Evolutionary conservation across 2,329 filamentous ascomycete species (phyloP).

Genomic region (Grosmannia serpens): DNA sequence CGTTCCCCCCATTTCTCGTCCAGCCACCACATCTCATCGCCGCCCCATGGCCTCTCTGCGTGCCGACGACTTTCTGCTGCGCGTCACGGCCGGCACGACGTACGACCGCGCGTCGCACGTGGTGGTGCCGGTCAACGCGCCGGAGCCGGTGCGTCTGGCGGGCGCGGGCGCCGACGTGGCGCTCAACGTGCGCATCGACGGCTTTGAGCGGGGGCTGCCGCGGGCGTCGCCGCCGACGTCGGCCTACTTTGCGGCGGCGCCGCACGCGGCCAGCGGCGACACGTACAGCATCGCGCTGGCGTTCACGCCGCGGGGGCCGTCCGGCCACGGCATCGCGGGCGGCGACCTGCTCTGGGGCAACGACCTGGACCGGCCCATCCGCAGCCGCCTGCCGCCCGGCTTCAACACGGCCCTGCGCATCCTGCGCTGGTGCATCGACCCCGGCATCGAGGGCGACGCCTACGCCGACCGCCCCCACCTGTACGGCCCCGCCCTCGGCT

Average conservation of each 20-base stretch:
- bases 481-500: conserved; percentile 70
- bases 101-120: conserved; percentile 67
- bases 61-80: conserved; percentile 59
- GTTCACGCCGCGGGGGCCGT: conserved; percentile 55
- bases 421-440: conserved; percentile 85
- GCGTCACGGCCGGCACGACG: conserved; percentile 66
- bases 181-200: conserved; percentile 62
- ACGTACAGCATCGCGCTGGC: conserved; percentile 77
- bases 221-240: conserved; percentile 55
- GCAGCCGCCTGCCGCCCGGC: conserved; percentile 73
- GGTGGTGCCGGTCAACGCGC: conserved; percentile 63
- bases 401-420: conserved; percentile 77
- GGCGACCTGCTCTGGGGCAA: conserved; percentile 82
- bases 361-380: conserved; percentile 86
- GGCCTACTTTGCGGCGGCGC: conserved; percentile 62
- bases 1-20: background rate
- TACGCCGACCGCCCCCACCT: conserved; percentile 79
- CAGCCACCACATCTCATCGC: background rate
- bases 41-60: background rate
- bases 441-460: conserved; percentile 78
- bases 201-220: conserved; percentile 56
- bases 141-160: conserved; percentile 49
- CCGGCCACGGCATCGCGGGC: conserved; percentile 41
- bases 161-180: conserved; percentile 53
- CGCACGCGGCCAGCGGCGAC: conserved; percentile 56